phyloP scores from a whole-genome alignment of 1,284 basidiomycete species.

The Cutaneotrichosporon mucoides region DNA sequence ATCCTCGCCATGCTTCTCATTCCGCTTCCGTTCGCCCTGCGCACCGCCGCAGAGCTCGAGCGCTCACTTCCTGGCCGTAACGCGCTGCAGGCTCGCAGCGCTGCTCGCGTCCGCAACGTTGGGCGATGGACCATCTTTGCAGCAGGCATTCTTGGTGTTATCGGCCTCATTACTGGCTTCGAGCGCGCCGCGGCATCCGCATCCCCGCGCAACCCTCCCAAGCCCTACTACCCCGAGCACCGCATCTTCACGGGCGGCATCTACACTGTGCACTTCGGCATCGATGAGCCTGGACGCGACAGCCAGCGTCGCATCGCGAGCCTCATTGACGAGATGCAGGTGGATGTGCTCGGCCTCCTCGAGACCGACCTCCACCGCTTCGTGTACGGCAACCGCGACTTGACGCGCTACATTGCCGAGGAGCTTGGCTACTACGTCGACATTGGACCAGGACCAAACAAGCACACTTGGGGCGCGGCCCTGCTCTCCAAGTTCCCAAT shows the following conservation, averaged over 20 bases:
- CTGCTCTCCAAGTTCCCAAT: constrained; percentile 90
- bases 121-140: constrained; percentile 43
- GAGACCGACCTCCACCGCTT: constrained; percentile 82
- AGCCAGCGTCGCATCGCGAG: constrained; percentile 74
- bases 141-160: constrained; percentile 13
- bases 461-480: constrained; percentile 87
- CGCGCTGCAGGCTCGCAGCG: constrained; percentile 17
- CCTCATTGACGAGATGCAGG: constrained; percentile 71
- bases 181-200: constrained; percentile 2
- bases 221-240: constrained; percentile 62
- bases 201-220: constrained; percentile 15
- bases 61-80: constrained; percentile 18
- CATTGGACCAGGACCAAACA: constrained; percentile 79
- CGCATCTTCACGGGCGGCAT: constrained; percentile 79
- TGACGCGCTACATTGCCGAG: constrained; percentile 72
- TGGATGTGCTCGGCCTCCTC: constrained; percentile 71
- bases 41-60: background rate
- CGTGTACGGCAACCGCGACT: constrained; percentile 82
- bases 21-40: constrained; percentile 13
- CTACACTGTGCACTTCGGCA: constrained; percentile 88
- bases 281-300: constrained; percentile 75
- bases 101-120: constrained; percentile 15
- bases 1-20: constrained; percentile 35
- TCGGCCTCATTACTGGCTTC: constrained; percentile 12
- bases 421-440: constrained; percentile 69